Percentiles rank a stretch among this genome's conserved stretches.
phyloP scores from a whole-genome alignment of 2,329 filamentous ascomycete genomes.

The Podosphaera aphanis region DNA sequence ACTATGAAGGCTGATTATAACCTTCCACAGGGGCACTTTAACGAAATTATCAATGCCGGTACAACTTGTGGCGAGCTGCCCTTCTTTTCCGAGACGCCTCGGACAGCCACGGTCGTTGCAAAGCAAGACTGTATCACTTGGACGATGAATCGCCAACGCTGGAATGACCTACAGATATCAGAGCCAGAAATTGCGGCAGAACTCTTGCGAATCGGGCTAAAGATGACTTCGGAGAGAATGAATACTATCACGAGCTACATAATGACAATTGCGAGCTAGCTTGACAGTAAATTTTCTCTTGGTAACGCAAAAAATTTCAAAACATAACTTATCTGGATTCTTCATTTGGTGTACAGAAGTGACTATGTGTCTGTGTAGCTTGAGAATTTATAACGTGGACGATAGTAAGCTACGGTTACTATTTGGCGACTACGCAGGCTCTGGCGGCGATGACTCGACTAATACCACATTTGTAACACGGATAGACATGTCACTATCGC shows the following conservation, averaged over 20 bases:
- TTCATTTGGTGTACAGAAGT: too few species aligned
- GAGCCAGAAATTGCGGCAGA: constrained; percentile 64
- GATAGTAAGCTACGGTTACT: too few species aligned
- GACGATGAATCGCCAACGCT: constrained; percentile 50
- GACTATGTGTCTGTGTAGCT: too few species aligned
- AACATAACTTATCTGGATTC: too few species aligned
- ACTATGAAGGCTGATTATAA: constrained; percentile 80
- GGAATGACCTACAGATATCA: constrained; percentile 46
- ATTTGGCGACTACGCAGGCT: too few species aligned
- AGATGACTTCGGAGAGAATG: constrained; percentile 88
- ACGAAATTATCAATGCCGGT: constrained; percentile 79
- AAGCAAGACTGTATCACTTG: constrained; percentile 67
- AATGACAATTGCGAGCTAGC: constrained; percentile 19
- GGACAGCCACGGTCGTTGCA: constrained; percentile 68
- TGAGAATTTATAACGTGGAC: too few species aligned
- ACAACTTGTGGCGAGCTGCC: constrained; percentile 90
- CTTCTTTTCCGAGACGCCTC: constrained; percentile 76
- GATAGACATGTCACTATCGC: too few species aligned
- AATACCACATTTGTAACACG: too few species aligned
- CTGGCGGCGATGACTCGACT: too few species aligned
- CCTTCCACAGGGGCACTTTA: constrained; percentile 67
- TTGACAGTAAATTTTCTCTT: background rate
- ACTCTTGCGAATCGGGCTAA: constrained; percentile 65
- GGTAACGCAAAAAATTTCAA: too few species aligned
- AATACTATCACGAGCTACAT: constrained; percentile 35